Evolutionary conservation across 192 early-diverging fungal species (phyloP).

Genomic region (Pilaira anomala): DNA sequence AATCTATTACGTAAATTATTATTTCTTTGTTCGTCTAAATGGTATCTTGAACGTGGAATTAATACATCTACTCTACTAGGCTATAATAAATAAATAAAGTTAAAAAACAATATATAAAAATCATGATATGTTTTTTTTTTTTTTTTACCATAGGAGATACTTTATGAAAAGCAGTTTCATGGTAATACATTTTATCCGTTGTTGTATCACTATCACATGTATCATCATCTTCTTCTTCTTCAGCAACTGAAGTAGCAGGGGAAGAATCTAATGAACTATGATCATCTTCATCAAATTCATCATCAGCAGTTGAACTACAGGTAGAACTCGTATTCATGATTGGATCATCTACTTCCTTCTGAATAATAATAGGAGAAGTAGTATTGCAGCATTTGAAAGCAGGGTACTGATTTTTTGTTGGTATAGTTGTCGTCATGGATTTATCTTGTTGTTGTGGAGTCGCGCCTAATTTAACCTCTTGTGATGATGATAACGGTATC

Average conservation of each 20-base stretch:
- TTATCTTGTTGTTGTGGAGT: not conserved
- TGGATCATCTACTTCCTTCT: not conserved
- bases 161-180: not conserved
- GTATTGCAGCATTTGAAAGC: not conserved
- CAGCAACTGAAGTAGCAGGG: slow-evolving; percentile 12
- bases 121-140: not conserved
- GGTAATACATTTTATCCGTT: not conserved
- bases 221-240: not conserved
- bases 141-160: slow-evolving; percentile 5
- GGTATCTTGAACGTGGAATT: not conserved
- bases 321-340: not conserved
- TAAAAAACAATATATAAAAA: not conserved
- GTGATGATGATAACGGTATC: not conserved
- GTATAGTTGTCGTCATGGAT: not conserved
- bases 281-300: slow-evolving; percentile 3
- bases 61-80: slow-evolving; percentile 2
- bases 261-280: not conserved
- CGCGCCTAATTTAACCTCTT: not conserved
- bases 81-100: not conserved
- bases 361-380: not conserved
- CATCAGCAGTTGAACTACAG: slow-evolving; percentile 1
- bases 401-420: not conserved
- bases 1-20: slow-evolving; percentile 7
- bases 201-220: not conserved
- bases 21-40: not conserved